Base-by-base conservation (phyloP, 2,329 filamentous ascomycete genomes). In the Phialemonium atrogriseum region DNA sequence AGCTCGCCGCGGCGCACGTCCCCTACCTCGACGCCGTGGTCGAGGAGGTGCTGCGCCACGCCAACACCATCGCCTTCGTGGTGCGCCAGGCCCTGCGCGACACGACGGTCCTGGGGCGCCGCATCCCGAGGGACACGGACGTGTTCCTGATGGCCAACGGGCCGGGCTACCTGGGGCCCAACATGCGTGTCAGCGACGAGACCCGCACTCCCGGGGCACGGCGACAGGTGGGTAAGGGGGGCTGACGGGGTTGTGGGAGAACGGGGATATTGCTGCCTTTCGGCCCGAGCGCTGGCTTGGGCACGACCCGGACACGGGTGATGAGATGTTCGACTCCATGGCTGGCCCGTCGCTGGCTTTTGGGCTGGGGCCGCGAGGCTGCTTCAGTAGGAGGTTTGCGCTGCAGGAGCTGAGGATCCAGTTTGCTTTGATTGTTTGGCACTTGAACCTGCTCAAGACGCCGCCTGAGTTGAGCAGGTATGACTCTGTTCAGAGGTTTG, bases 11-110 rank as follows among this genome's bases (percentile, higher is more conserved):
- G 3, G 32, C 41, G 1, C 40, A 46, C 4, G 35, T 58, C 2
- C 52, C 54, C 1, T 60, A 56, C 37, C 43, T 62, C 9, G 58
- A 62, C 13, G 57, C 57, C 7, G 46, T 53, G 6, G 40, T 61
- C 19, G 54, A 59, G 35, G 58, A 64, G 37, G 45, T 49, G 0
- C 38, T 60, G 3, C 51, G 60, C 2, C 45, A 40, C n/a, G 45
- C 47, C 5, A 44, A 47, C 10, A 47, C 54, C 2, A 43, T 46
- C 5, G 44, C 51, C 2, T 37, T 55, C 4, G 44, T 57, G 2
- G 41, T 49, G 6, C 51, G 58, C 7, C 43, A 41, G 4, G 40
- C 56, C 1, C 41, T 41, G 14, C 39, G 41, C 23, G 55, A 61
- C 27, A 56, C 56, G 1, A 37, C 48, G 4, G 47, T 60, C 0